Evolutionary conservation across 345 rosid species (phyloP).

Genomic region (Tarenaya hassleriana): DNA sequence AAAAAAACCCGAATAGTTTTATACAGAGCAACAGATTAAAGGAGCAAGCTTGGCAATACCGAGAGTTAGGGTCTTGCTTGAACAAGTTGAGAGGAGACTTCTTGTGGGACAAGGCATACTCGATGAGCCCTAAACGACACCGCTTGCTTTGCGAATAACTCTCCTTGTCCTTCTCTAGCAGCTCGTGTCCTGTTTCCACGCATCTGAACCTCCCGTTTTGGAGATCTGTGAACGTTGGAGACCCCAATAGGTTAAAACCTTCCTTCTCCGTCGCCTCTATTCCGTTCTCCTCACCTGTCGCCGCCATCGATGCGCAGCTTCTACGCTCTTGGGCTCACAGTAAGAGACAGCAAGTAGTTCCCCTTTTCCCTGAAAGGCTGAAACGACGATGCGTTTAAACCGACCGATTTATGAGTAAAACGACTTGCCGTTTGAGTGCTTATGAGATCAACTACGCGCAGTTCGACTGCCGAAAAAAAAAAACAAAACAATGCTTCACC

Average conservation of each 20-base stretch:
- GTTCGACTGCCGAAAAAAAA: too few relatives aligned
- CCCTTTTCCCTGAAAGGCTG: neutral
- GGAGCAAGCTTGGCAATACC: constrained; percentile 34
- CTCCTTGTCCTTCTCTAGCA: constrained; percentile 62
- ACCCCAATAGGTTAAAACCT: constrained; percentile 62
- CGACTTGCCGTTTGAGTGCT: too few relatives aligned
- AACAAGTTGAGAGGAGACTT: constrained; percentile 87
- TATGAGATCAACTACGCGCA: too few relatives aligned
- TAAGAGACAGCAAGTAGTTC: constrained; percentile 10
- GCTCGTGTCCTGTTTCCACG: constrained; percentile 87
- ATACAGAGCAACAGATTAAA: neutral
- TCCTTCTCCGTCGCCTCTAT: constrained; percentile 36
- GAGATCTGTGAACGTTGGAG: constrained; percentile 53
- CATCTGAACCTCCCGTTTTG: constrained; percentile 78
- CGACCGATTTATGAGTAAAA: neutral
- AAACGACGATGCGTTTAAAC: constrained; percentile 15
- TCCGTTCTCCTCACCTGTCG: constrained; percentile 16
- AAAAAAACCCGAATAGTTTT: too few relatives aligned
- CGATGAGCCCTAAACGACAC: constrained; percentile 86
- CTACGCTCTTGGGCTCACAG: constrained; percentile 12
- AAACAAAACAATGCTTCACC: too few relatives aligned
- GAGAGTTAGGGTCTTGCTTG: constrained; percentile 63
- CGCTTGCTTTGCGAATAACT: constrained; percentile 71
- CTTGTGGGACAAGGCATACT: constrained; percentile 52
- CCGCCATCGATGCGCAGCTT: constrained; percentile 26